Base-by-base conservation (phyloP, 306 rosid species). In the Cercis canadensis region DNA sequence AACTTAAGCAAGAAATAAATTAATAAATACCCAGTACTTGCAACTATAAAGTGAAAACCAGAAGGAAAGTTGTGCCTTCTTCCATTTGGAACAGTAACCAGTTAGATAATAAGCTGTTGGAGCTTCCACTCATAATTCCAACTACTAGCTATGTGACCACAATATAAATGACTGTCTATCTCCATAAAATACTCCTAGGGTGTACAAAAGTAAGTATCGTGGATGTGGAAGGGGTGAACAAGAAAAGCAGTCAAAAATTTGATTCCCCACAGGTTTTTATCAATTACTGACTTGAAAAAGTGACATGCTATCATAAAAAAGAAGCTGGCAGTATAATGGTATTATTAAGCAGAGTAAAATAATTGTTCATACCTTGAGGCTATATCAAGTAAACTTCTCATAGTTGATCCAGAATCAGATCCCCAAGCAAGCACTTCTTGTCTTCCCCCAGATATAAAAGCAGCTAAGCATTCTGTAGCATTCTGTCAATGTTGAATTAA, bases 401-500 rank as follows among this genome's bases (percentile, higher is more conserved):
- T 84, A 17, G 83, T 84, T 75, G 85, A 84, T 76, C 84, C 94
- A 57, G 90, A 84, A 78, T 92, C 88, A 65, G 82, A 65, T 69
- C 97, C 83, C 98, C 98, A 88, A 60, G 81, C 68, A 40, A 94
- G 90, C 77, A 94, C 63, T 46, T 82, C 90, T 76, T 90, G 89
- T 70, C 84, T 88, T 80, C 87, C 98, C 53, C 80, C 81, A 16
- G 95, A 84, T 67, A 94, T 73, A 85, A 88, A 90, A 60, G 89
- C 88, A 57, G 96, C 92, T 80, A 94, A 80, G 84, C 92, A 94
- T 83, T 90, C 95, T 8, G 97, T 90, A 46, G 97, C 97, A 83
- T 90, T 94, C 98, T 94, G 90, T 67, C 76, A 78, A 55, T 18
- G 70, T 73, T 68, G 60, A 52, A 68, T 45, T 53, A 50, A 75